Evolutionary conservation across 2,329 filamentous ascomycete genomes (phyloP).

Genomic region (Nothophaeocryptopus gaeumannii): DNA sequence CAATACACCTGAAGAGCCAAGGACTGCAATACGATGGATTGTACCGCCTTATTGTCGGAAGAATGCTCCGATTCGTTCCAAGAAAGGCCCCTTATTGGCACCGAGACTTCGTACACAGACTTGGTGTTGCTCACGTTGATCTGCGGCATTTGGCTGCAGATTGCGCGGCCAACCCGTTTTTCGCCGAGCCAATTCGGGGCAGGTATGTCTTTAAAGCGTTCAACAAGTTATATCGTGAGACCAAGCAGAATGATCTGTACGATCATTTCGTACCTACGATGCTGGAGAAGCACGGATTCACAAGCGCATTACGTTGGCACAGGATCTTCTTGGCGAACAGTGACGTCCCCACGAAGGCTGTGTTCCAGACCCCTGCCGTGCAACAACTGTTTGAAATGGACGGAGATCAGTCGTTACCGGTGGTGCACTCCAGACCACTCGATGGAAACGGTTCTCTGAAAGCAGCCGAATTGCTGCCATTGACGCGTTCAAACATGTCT

Average conservation of each 20-base stretch:
- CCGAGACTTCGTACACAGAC: conserved; percentile 33
- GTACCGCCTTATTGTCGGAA: conserved; percentile 46
- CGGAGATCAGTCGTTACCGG: conserved; percentile 22
- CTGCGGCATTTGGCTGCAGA: conserved; percentile 23
- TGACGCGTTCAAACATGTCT: conserved; percentile 30
- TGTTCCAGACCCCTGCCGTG: conserved; percentile 32
- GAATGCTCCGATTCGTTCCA: conserved; percentile 35
- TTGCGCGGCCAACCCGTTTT: conserved; percentile 14
- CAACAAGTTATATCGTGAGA: conserved; percentile 38
- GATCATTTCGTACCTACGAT: conserved; percentile 40
- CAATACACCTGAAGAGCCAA: conserved; percentile 37
- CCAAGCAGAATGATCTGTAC: conserved; percentile 41
- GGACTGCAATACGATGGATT: conserved; percentile 35
- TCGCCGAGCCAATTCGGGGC: background rate
- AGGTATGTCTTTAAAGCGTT: conserved; percentile 22
- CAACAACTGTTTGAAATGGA: conserved; percentile 27
- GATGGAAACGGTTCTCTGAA: background rate
- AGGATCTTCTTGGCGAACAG: conserved; percentile 35
- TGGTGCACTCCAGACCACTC: conserved; percentile 13
- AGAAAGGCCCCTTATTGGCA: conserved; percentile 32
- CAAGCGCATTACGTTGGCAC: conserved; percentile 41
- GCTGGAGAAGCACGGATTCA: conserved; percentile 25
- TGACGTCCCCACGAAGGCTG: conserved; percentile 39
- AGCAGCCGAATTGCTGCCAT: conserved; percentile 7
- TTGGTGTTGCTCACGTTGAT: conserved; percentile 33